These are phyloP conservation scores for Aspergillus eucalypticola DNA, from an alignment of 2,329 filamentous ascomycete genomes.

Conservation along the genomic window DNA sequence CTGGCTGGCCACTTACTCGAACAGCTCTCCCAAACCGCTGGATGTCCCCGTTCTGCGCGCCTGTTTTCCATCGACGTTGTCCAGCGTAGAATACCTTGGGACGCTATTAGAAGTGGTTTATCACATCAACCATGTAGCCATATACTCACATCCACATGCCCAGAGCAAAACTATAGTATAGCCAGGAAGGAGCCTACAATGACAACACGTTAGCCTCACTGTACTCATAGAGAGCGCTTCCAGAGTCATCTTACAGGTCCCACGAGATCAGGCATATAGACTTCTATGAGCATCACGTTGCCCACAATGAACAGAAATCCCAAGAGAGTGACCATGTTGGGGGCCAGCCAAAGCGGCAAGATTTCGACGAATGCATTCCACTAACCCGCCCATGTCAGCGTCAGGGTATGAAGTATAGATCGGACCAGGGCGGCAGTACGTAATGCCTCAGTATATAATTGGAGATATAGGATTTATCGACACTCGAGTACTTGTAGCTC, in stretches of 20 bases:
- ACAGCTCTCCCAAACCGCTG: slow-evolving; percentile 90
- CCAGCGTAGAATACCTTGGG: slow-evolving; percentile 82
- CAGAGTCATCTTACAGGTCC: slow-evolving; percentile 67
- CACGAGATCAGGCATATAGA: slow-evolving; percentile 85
- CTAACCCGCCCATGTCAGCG: slow-evolving; percentile 50
- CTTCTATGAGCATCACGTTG: slow-evolving; percentile 73
- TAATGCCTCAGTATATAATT: slow-evolving; percentile 93
- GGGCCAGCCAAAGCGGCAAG: slow-evolving; percentile 91
- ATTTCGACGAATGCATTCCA: slow-evolving; percentile 96
- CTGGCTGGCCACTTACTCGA: slow-evolving; percentile 62
- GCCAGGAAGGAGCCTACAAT: slow-evolving; percentile 75
- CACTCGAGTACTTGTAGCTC: slow-evolving; percentile 94
- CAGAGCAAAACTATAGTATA: slow-evolving; percentile 94
- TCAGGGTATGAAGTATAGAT: slow-evolving; percentile 9
- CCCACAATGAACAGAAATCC: slow-evolving; percentile 92
- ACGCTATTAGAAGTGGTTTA: slow-evolving; percentile 18
- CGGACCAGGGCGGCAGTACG: slow-evolving; percentile 58
- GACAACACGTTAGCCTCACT: slow-evolving; percentile 17
- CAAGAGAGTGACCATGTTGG: slow-evolving; percentile 94
- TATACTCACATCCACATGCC: slow-evolving; percentile 82
- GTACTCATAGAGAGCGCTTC: not conserved
- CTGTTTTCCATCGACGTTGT: slow-evolving; percentile 98
- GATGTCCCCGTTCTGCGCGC: slow-evolving; percentile 92
- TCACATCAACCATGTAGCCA: not conserved
- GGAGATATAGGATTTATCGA: slow-evolving; percentile 93